phyloP scores from a whole-genome alignment of 164 flowering plant genomes.

The Kingdonia uniflora region DNA sequence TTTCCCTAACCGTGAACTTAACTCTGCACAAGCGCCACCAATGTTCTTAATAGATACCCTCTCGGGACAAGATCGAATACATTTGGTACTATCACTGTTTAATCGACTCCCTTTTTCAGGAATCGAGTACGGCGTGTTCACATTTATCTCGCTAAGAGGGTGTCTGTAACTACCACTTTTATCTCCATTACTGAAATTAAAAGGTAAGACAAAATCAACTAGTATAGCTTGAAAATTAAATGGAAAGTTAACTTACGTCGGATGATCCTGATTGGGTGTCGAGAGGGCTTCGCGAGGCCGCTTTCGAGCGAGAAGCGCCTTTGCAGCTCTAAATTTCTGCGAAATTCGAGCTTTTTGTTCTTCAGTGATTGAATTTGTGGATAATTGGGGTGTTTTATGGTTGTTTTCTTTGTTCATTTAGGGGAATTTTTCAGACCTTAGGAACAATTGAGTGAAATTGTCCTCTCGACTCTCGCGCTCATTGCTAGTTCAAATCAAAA shows the following conservation, averaged over 20 bases:
- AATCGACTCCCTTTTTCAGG: conserved; percentile 3
- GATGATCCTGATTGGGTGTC: not conserved
- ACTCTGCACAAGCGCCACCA: conserved; percentile 4
- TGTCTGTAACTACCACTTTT: conserved; percentile 16
- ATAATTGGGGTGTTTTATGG: not conserved
- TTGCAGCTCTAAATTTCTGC: conserved; percentile 59
- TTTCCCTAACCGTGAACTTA: not conserved
- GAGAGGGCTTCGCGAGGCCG: conserved; percentile 18
- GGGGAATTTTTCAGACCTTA: too few species aligned
- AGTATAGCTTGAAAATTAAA: not conserved
- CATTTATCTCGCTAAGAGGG: conserved; percentile 36
- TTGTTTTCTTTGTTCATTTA: conserved; percentile 30
- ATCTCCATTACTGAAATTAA: conserved; percentile 17
- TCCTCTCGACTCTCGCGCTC: too few species aligned
- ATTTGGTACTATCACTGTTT: not conserved
- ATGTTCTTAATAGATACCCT: conserved; percentile 6
- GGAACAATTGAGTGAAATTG: too few species aligned
- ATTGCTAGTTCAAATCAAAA: too few species aligned
- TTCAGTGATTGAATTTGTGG: conserved; percentile 19
- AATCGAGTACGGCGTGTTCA: conserved; percentile 21
- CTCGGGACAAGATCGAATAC: conserved; percentile 9
- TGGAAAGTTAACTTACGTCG: not conserved
- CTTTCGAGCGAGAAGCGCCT: conserved; percentile 69
- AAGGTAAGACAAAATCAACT: not conserved
- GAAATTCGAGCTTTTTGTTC: conserved; percentile 63